A percentile compares a stretch with the other conserved stretches of the same genome.
These are phyloP conservation scores for Chrysoporthe cubensis DNA, from an alignment of 2,329 filamentous ascomycete species.

Conservation along the genomic window DNA sequence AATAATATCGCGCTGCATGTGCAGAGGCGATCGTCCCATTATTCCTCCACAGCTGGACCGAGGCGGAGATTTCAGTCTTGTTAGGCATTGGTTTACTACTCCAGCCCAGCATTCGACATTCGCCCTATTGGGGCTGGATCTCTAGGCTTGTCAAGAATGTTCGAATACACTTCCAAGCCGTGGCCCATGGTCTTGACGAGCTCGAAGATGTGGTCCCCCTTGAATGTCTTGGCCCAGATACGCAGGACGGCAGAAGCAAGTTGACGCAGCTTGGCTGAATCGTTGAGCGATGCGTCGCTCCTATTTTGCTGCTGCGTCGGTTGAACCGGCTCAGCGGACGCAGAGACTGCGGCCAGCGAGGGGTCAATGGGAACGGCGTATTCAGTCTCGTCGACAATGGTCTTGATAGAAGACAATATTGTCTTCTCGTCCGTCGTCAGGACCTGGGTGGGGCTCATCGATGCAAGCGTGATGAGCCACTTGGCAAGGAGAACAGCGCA, in stretches of 20 bases:
- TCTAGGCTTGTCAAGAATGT: slow-evolving; percentile 58
- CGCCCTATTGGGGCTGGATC: slow-evolving; percentile 50
- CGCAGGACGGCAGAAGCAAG: slow-evolving; percentile 61
- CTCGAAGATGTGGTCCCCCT: slow-evolving; percentile 64
- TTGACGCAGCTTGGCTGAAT: slow-evolving; percentile 57
- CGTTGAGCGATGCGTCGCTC: slow-evolving; percentile 50
- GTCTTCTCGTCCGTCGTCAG: slow-evolving; percentile 57
- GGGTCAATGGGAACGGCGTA: slow-evolving; percentile 64
- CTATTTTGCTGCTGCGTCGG: slow-evolving; percentile 40
- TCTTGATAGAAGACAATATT: slow-evolving; percentile 59
- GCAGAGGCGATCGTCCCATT: neutral
- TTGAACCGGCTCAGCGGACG: slow-evolving; percentile 30
- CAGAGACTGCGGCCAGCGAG: slow-evolving; percentile 49
- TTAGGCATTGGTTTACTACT: neutral
- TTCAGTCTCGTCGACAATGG: slow-evolving; percentile 65
- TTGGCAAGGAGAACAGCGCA: slow-evolving; percentile 64
- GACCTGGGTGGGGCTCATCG: slow-evolving; percentile 54
- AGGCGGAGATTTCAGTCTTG: neutral
- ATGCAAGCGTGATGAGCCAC: slow-evolving; percentile 61
- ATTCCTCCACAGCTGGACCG: too few species aligned
- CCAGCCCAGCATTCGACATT: slow-evolving; percentile 31
- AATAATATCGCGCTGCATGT: neutral
- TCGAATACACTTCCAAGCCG: slow-evolving; percentile 61
- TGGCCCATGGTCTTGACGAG: slow-evolving; percentile 62
- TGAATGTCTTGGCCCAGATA: slow-evolving; percentile 66